Base-by-base conservation (phyloP, 345 rosid species). In the Nasturtium officinale region DNA sequence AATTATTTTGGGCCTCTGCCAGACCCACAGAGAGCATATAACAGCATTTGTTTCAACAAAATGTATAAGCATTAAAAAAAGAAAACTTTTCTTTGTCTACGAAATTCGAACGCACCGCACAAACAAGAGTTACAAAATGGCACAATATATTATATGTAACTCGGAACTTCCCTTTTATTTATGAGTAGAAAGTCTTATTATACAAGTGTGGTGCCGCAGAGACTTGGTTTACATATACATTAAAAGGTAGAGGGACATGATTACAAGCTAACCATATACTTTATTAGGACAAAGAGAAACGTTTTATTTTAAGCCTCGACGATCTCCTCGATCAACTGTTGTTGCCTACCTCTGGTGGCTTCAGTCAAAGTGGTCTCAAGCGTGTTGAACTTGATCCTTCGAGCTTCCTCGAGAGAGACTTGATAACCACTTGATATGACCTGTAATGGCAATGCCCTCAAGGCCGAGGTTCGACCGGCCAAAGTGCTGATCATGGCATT, bases 351-450 rank as follows among this genome's bases (percentile, higher is more conserved):
- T 0, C 62, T 2, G 25, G 25, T 11, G 2, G 80, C 26, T 12
- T 38, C 60, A 26, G 76, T 61, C 60, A 89, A 43, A 17, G 79
- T 77, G 51, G 78, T 83, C 78, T 84, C 86, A 58, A 48, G 77
- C 28, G 80, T 82, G 66, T 51, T 81, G 54, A 69, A 76, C 86
- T 90, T 85, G 76, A 90, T 35, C 67, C 57, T 80, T 67, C 71
- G 76, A 1, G 95, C 98, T 11, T 93, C 92, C 51, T 89, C 83
- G 9, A 67, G 58, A 3, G 90, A 83, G 5, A 89, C 66, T 55
- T 69, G 74, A 76, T 26, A 87, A 1, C 82, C 85, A 9, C 77
- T 83, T 17, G 86, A 80, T 0, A 89, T 12, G 4, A 93, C 90
- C 51, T 83, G 85, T 16, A 62, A 66, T 0, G 96, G 98, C 63